Conservation (phyloP, 2,329 filamentous ascomycete genomes). For the Pseudogymnoascus destructans region DNA sequence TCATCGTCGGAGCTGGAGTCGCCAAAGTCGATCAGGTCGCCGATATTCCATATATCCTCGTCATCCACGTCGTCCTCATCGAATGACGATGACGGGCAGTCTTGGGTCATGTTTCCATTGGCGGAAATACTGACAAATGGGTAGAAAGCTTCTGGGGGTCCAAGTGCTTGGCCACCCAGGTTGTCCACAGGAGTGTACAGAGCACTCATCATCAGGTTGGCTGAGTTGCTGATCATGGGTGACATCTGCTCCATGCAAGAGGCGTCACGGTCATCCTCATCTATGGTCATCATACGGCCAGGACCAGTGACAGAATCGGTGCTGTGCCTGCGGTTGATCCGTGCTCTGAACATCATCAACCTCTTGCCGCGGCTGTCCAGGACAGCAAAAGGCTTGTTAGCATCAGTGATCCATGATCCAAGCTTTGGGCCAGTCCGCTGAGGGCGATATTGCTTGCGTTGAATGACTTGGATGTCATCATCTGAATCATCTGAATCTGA, state of each 20-base stretch:
- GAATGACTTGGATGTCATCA: slow-evolving; percentile 25
- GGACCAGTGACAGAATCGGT: slow-evolving; percentile 23
- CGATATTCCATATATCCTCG: slow-evolving; percentile 49
- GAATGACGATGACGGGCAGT: slow-evolving; percentile 36
- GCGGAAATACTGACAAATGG: slow-evolving; percentile 44
- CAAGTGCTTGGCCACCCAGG: slow-evolving; percentile 46
- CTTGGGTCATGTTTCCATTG: slow-evolving; percentile 42
- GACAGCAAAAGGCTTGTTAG: slow-evolving; percentile 29
- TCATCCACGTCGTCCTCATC: slow-evolving; percentile 49
- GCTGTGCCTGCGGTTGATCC: slow-evolving; percentile 25
- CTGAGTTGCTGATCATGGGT: slow-evolving; percentile 52
- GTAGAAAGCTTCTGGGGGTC: slow-evolving; percentile 64
- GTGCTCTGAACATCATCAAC: slow-evolving; percentile 30
- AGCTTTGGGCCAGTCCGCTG: slow-evolving; percentile 22
- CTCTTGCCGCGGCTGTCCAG: slow-evolving; percentile 30
- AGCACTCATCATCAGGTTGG: slow-evolving; percentile 62
- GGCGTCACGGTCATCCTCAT: slow-evolving; percentile 26
- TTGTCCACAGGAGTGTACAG: slow-evolving; percentile 31
- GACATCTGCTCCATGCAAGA: slow-evolving; percentile 15
- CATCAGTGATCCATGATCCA: slow-evolving; percentile 25
- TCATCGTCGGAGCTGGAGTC: slow-evolving; percentile 48
- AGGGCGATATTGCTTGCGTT: slow-evolving; percentile 16
- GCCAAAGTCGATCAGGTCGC: slow-evolving; percentile 61
- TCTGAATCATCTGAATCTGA: slow-evolving; percentile 33
- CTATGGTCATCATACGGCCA: slow-evolving; percentile 24